These are phyloP conservation scores for Endocalyx cinctus DNA, from an alignment of 2,329 filamentous ascomycete species.

Conservation along the genomic window DNA sequence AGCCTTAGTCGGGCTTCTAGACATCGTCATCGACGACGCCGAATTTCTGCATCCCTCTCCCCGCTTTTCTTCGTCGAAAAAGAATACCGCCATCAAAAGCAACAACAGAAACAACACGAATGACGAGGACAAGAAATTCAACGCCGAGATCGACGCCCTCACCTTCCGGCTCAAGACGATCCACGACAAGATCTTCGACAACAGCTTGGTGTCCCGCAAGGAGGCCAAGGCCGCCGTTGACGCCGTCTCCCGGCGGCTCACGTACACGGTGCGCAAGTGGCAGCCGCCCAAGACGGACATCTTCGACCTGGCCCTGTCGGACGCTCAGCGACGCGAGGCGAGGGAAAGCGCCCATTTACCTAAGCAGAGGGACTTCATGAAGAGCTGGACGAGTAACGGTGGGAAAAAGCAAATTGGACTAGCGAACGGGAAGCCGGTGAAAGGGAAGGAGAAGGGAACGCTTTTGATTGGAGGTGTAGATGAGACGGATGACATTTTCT, in stretches of 20 bases:
- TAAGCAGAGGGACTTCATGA: conserved; percentile 47
- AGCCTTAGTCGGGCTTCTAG: conserved; percentile 63
- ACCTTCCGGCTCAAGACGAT: conserved; percentile 53
- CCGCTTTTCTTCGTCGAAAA: conserved; percentile 11
- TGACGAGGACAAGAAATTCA: conserved; percentile 50
- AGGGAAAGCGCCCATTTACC: conserved; percentile 34
- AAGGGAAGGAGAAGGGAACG: too few relatives aligned
- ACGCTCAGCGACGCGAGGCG: conserved; percentile 1
- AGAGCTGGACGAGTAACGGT: conserved; percentile 30
- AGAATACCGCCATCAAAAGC: background rate
- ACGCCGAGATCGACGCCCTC: conserved; percentile 65
- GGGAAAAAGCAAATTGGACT: conserved; percentile 1
- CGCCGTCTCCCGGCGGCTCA: conserved; percentile 67
- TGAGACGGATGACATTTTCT: too few relatives aligned
- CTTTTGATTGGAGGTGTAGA: too few relatives aligned
- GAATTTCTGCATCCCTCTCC: conserved; percentile 26
- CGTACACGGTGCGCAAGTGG: conserved; percentile 65
- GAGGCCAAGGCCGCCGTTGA: conserved; percentile 75
- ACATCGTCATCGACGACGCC: conserved; percentile 69
- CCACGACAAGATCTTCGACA: conserved; percentile 63
- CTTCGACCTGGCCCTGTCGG: conserved; percentile 34
- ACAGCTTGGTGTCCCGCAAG: conserved; percentile 67
- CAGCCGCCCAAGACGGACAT: conserved; percentile 49
- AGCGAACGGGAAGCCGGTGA: conserved; percentile 1
- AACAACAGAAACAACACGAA: conserved; percentile 11